Conservation (phyloP, 2,329 filamentous ascomycete species). For the Biscogniauxia marginata region DNA sequence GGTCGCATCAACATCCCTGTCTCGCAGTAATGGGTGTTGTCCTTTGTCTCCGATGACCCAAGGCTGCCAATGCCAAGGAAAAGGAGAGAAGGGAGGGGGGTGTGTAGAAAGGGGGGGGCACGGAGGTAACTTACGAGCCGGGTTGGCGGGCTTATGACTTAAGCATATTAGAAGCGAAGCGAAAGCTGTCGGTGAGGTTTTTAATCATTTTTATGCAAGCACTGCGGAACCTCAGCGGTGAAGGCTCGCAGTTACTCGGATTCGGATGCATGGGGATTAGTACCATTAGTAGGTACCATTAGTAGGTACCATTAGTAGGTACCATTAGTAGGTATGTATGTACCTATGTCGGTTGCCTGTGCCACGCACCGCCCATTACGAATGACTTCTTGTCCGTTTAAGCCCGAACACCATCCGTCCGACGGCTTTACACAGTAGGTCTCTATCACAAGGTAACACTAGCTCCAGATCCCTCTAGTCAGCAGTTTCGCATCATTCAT, state of each 20-base stretch:
- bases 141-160: conserved; percentile 28
- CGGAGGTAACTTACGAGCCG: conserved; percentile 16
- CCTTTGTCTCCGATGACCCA: conserved; percentile 29
- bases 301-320: conserved; percentile 3
- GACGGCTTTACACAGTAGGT: conserved; percentile 2
- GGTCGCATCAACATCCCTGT: conserved; percentile 7
- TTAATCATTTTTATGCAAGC: conserved; percentile 18
- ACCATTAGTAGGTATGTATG: conserved; percentile 4
- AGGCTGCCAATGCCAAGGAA: too few relatives aligned
- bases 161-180: conserved; percentile 16
- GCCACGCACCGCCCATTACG: conserved; percentile 26
- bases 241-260: conserved; percentile 17
- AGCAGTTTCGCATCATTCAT: background rate
- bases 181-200: conserved; percentile 17
- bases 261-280: conserved; percentile 9
- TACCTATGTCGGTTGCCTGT: too few relatives aligned
- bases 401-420: conserved; percentile 24
- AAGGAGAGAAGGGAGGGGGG: background rate
- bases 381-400: conserved; percentile 27
- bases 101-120: conserved; percentile 1
- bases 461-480: conserved; percentile 3
- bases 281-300: conserved; percentile 2
- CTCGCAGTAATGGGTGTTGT: conserved; percentile 12
- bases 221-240: conserved; percentile 7
- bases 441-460: conserved; percentile 9